Base-by-base conservation (phyloP, 2,329 filamentous ascomycete genomes). In the Venturia pyrina region DNA sequence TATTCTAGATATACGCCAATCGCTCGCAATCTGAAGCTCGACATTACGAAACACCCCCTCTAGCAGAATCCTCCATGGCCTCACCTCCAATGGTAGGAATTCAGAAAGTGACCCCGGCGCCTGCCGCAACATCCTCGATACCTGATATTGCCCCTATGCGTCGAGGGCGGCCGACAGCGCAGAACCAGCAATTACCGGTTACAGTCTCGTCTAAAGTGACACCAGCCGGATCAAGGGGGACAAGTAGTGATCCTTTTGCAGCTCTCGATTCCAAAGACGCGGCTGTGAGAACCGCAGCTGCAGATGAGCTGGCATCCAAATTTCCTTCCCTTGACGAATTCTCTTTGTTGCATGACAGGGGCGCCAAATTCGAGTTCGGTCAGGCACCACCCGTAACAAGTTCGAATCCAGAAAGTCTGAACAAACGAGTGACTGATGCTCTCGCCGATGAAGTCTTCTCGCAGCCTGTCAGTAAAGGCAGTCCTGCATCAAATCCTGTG, bases 311-410 rank as follows among this genome's bases (percentile, higher is more conserved):
- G 34, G 91, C 93, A 0, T 83, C 86, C 37, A 85, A 89, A 64
- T 99, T 97, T 70, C 95, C 95, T 0, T 93, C 91, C 6, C 81
- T 99, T 32, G 93, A 98, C 72, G 91, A 98, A 70, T 99, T 99
- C 73, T 88, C 93, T 3, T 80, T 99, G 21, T 79, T 97, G 57
- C 91, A 96, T 70, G 92, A 98, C 68, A 85, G 90, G 68, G 89
- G 90, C 3, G 79, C 85, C 68, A 93, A 91, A 67, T 97, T 97
- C 71, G 88, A 93, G 65, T 97, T 97, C 74, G 88, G 71, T 0
- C 76, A 80, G 56, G 76, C 78, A 48, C 75, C 81, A n/a, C 76
- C 79, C 7, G 79, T 82, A 32, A 76, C 78, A 48, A 75, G 75
- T 13, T 76, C 78, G 13, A 76, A 77, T 69, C 76, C 50, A 76